Percentiles rank a stretch among this genome's conserved stretches.
phyloP scores from a whole-genome alignment of 176 grass and related monocot species.

The Dactylis glomerata region DNA sequence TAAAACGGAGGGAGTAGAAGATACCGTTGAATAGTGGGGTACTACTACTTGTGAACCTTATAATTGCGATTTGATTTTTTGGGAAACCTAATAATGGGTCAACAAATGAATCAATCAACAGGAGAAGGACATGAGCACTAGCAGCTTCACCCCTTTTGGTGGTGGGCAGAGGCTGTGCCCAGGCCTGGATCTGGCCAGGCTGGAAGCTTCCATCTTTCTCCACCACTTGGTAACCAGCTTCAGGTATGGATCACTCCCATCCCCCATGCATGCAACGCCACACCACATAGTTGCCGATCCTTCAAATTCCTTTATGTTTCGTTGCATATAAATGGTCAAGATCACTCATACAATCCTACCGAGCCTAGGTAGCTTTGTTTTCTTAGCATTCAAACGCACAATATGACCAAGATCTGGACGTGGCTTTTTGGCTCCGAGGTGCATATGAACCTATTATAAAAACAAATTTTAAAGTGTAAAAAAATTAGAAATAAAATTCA shows the following conservation, averaged over 20 bases:
- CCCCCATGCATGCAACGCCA: neutral
- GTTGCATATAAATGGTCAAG: neutral
- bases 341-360: neutral
- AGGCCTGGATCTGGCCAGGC: slow-evolving; percentile 92
- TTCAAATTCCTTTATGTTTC: neutral
- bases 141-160: slow-evolving; percentile 92
- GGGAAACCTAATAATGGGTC: slow-evolving; percentile 36
- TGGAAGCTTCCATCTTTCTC: slow-evolving; percentile 98
- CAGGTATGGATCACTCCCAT: slow-evolving; percentile 49
- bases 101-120: slow-evolving; percentile 51
- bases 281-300: neutral
- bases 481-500: too few species aligned
- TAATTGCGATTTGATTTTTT: slow-evolving; percentile 38
- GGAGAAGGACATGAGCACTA: slow-evolving; percentile 74
- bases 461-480: too few species aligned
- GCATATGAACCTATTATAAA: too few species aligned
- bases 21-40: slow-evolving; percentile 6
- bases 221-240: slow-evolving; percentile 98
- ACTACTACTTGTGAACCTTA: neutral
- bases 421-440: too few species aligned
- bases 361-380: neutral
- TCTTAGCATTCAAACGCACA: too few species aligned
- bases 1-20: too few species aligned
- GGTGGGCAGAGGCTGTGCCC: slow-evolving; percentile 98
- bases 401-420: too few species aligned